phyloP scores from a whole-genome alignment of 768 basidiomycete genomes.

The Cystofilobasidium ferigula region DNA sequence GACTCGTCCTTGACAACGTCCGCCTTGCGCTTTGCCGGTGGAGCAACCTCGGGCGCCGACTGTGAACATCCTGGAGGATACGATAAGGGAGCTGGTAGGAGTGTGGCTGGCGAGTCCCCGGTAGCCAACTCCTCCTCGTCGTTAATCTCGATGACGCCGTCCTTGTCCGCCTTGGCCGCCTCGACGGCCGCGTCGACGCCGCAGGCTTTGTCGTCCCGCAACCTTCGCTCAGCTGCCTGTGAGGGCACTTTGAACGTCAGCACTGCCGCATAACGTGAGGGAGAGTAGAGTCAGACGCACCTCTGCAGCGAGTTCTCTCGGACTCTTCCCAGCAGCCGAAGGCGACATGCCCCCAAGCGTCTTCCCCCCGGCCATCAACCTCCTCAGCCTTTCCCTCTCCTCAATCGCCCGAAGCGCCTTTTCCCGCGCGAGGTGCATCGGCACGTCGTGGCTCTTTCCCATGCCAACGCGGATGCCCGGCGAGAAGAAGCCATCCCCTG shows the following conservation, averaged over 20 bases:
- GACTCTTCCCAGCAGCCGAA: slow-evolving; percentile 44
- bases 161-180: slow-evolving; percentile 29
- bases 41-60: slow-evolving; percentile 8
- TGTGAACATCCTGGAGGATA: too few relatives aligned
- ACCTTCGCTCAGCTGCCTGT: slow-evolving; percentile 77
- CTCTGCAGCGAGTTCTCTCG: slow-evolving; percentile 38
- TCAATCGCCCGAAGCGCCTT: slow-evolving; percentile 74
- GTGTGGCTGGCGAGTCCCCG: slow-evolving; percentile 15
- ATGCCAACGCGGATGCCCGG: slow-evolving; percentile 60
- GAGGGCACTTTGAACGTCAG: slow-evolving; percentile 1
- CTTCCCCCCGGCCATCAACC: slow-evolving; percentile 35
- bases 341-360: slow-evolving; percentile 50
- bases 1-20: not conserved
- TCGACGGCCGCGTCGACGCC: slow-evolving; percentile 28
- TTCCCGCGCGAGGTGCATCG: slow-evolving; percentile 52
- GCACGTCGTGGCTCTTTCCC: slow-evolving; percentile 56
- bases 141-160: slow-evolving; percentile 1
- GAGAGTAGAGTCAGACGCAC: not conserved
- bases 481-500: slow-evolving; percentile 73
- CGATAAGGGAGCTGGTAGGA: too few relatives aligned
- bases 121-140: slow-evolving; percentile 22
- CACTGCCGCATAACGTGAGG: not conserved
- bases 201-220: slow-evolving; percentile 63
- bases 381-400: slow-evolving; percentile 47
- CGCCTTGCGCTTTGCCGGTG: not conserved